Evolutionary conservation across 257 asterid species (phyloP), one percentile per base, ranked within the genome.

Genomic region (Coffea canephora): DNA sequence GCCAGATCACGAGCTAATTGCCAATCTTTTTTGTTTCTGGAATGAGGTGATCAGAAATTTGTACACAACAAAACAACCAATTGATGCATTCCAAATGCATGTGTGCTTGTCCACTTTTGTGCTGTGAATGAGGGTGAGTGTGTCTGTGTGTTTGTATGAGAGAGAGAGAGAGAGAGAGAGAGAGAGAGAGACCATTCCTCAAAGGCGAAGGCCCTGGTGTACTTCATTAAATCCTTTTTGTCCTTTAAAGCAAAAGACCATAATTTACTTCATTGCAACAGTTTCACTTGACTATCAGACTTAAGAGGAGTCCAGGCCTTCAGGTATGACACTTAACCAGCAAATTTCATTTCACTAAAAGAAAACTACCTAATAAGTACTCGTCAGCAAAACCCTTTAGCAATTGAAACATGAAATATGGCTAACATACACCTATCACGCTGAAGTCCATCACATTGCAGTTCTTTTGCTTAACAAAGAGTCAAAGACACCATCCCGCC

Each of bases 1-100:
- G 39, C 66, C 83, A 76, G 73, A 71, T 76, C 19, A 23, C n/a
- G 73, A 50, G 18, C 31, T 65, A 52, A 12, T 77, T 69, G 41
- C 48, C 23, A 13, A n/a, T 36, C 68, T 9, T 48, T 39, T 3
- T 0, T 27, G 48, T 13, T 68, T 45, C n/a, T 36, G 16, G 52
- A 71, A 41, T 41, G 45, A 36, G 18, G 4, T 7, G 16, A 19
- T 59, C n/a, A 71, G n/a, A 79, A 9, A 25, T 45, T 43, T 70
- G n/a, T 66, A 59, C 8, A 72, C 14, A 71, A 16, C 14, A 71
- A 16, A 11, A 48, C 55, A 62, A 7, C 14, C 5, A 62, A 21
- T 31, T 31, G 31, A 31, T 31, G 31, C 0, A 31, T 62, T 6
- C 31, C 23, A 62, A 62, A 18, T 23, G 68, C 34, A n/a, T 31